Percentiles rank a stretch among this genome's conserved stretches.
Conservation (phyloP, 441 rosid species). For the Flueggea neowawraea region DNA sequence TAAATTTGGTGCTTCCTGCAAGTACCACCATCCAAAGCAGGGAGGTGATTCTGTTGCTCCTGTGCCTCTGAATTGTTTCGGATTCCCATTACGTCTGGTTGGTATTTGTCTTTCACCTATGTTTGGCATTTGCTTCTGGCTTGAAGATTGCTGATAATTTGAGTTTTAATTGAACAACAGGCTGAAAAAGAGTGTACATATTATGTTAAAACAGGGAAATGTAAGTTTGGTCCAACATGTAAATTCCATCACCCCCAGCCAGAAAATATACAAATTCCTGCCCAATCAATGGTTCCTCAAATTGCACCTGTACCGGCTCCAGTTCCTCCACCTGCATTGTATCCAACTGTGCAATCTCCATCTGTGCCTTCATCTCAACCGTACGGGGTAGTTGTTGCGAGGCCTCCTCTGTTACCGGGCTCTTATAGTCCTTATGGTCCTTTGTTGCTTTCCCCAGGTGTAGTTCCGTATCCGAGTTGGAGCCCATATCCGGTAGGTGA, state of each 20-base stretch:
- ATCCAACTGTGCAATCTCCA: slow-evolving; percentile 61
- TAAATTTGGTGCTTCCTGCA: slow-evolving; percentile 89
- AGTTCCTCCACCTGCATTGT: slow-evolving; percentile 39
- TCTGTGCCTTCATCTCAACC: slow-evolving; percentile 65
- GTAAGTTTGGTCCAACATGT: slow-evolving; percentile 92
- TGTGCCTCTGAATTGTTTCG: slow-evolving; percentile 59
- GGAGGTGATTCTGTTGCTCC: slow-evolving; percentile 55
- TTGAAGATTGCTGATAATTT: neutral
- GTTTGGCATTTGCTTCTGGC: no score
- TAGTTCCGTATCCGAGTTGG: slow-evolving; percentile 79
- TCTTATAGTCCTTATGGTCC: slow-evolving; percentile 77
- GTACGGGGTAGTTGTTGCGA: slow-evolving; percentile 70
- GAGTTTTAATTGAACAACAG: slow-evolving; percentile 28
- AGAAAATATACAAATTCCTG: slow-evolving; percentile 38
- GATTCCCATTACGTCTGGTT: slow-evolving; percentile 92
- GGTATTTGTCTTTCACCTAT: slow-evolving; percentile 18
- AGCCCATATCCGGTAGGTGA: slow-evolving; percentile 66
- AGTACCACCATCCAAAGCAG: slow-evolving; percentile 91
- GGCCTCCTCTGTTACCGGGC: slow-evolving; percentile 70
- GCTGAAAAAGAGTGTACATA: slow-evolving; percentile 85
- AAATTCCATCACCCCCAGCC: slow-evolving; percentile 89
- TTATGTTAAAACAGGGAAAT: slow-evolving; percentile 87
- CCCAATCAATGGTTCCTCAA: slow-evolving; percentile 42
- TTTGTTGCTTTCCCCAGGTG: slow-evolving; percentile 63
- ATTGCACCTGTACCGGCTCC: slow-evolving; percentile 44